Base-by-base conservation (phyloP, 768 basidiomycete species). In the Tulasnella sp. region DNA sequence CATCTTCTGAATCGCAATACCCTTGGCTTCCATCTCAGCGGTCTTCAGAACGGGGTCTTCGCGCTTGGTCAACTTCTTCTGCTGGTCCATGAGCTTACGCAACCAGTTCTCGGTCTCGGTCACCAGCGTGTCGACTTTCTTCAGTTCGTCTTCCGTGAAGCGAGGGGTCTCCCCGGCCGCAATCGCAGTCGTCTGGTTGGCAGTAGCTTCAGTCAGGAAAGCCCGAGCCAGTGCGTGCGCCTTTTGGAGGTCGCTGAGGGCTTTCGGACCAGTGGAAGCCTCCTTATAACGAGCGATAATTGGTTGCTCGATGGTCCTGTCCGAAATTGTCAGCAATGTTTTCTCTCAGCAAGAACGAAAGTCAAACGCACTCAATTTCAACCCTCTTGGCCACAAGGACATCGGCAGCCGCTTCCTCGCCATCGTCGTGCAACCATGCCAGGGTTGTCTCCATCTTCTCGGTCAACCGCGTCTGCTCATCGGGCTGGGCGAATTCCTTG, bases 231-330 rank as follows among this genome's bases (percentile, higher is more conserved):
- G 76, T 37, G 77, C 75, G 76, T 83, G 78, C 84, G 89, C 73
- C 87, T 91, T 80, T 85, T 89, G 91, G 87, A 99, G 81, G 88
- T 94, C 90, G 77, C 94, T 90, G 70, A 98, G 83, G 1, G 89
- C 88, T 74, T 87, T 85, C 2, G 92, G 91, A 81, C 97, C 94
- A 35, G 88, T 88, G 75, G 91, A 87, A 62, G 91, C 90, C 81
- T 99, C 97, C 79, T 88, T 86, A 82, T 95, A 94, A 14, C 97
- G 91, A 78, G 89, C 86, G 64, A 93, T 85, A 75, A 97, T 88
- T 5, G 94, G 92, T 41, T 84, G 83, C 77, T 98, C 96, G 72
- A 94, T 80, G 22, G 83, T 80, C 81, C 93, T 95, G 76, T 40
- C 67, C 17, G 19, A 64, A 26, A 6, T 44, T 6, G 69, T 52